These are phyloP conservation scores for Erysimum cheiri DNA, from an alignment of 441 rosid species.

Conservation along the genomic window DNA sequence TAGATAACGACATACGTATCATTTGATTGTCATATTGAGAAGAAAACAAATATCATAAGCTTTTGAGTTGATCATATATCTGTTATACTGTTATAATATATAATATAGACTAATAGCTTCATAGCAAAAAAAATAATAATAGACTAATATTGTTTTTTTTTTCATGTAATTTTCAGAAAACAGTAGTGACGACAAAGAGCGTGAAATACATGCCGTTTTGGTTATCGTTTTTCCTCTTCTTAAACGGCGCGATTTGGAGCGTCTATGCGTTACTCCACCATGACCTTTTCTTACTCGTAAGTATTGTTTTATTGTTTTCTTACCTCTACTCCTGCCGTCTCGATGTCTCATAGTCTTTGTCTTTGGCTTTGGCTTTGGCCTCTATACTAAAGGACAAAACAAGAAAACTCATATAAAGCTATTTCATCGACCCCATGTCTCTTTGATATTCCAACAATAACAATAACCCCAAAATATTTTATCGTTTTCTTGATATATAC, in stretches of 20 bases:
- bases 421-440: constrained; percentile 23
- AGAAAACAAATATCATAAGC: not conserved
- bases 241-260: constrained; percentile 78
- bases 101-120: too few relatives aligned
- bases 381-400: not conserved
- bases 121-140: too few relatives aligned
- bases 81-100: not conserved
- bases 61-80: not conserved
- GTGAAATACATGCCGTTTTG: constrained; percentile 85
- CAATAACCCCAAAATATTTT: constrained; percentile 12
- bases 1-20: constrained; percentile 13
- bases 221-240: constrained; percentile 71
- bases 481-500: constrained; percentile 8
- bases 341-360: not conserved
- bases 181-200: constrained; percentile 67
- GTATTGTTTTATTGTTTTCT: constrained; percentile 1
- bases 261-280: constrained; percentile 65
- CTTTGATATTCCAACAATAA: constrained; percentile 2
- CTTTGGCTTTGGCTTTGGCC: too few relatives aligned
- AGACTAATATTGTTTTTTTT: not conserved
- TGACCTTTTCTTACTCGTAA: constrained; percentile 69
- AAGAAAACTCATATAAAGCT: not conserved
- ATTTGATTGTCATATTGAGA: not conserved
- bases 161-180: constrained; percentile 55
- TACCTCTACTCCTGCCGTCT: not conserved